A percentile compares a stretch with the other conserved stretches of the same genome.
These are phyloP conservation scores for Flaveria sonorensis DNA, from an alignment of 129 eudicot genomes.

Conservation along the genomic window DNA sequence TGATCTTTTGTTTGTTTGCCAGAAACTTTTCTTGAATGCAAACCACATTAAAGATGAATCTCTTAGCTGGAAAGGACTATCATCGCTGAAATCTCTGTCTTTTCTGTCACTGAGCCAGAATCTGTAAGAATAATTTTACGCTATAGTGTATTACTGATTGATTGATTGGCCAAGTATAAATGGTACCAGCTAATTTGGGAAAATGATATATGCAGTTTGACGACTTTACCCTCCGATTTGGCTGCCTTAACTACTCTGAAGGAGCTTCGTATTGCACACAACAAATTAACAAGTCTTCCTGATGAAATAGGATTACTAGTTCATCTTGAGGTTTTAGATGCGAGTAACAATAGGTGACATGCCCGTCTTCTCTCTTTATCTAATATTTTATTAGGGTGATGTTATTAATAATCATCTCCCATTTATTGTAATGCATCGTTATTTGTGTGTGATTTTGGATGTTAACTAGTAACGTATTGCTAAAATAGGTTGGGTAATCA, in stretches of 20 bases:
- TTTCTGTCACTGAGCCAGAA: slow-evolving; percentile 68
- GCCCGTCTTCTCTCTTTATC: neutral
- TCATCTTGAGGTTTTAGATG: slow-evolving; percentile 69
- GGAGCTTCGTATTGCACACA: slow-evolving; percentile 69
- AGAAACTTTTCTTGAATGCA: slow-evolving; percentile 74
- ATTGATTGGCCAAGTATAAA: slow-evolving; percentile 6
- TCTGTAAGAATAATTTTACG: slow-evolving; percentile 52
- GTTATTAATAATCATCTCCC: neutral
- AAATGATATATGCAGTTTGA: slow-evolving; percentile 55
- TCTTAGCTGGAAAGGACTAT: slow-evolving; percentile 78
- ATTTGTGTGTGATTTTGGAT: slow-evolving; percentile 13
- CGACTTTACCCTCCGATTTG: slow-evolving; percentile 65
- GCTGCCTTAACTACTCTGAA: slow-evolving; percentile 67
- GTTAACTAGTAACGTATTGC: neutral
- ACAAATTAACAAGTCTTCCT: slow-evolving; percentile 69
- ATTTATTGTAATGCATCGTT: neutral
- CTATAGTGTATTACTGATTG: neutral
- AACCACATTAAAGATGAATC: slow-evolving; percentile 63
- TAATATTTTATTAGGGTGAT: slow-evolving; percentile 2
- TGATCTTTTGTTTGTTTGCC: slow-evolving; percentile 22
- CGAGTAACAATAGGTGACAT: slow-evolving; percentile 77
- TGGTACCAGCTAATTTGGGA: slow-evolving; percentile 16
- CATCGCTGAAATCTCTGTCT: slow-evolving; percentile 55
- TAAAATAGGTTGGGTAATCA: no score
- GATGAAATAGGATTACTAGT: slow-evolving; percentile 66